Evolutionary conservation across 306 rosid species (phyloP).

Genomic region (Fragaria iinumae): DNA sequence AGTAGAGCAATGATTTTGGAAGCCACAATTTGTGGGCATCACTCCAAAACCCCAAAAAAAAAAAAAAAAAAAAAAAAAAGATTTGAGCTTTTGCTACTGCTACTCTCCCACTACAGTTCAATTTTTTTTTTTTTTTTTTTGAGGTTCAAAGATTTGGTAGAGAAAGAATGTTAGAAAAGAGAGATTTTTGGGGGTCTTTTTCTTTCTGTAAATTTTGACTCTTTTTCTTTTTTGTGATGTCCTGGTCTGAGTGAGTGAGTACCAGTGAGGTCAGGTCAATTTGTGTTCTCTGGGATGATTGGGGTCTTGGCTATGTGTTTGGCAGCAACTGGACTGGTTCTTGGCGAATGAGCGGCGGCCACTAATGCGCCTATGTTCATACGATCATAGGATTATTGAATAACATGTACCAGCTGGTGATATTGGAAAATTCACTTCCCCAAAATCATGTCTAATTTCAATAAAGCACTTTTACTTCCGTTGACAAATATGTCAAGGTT

Average conservation of each 20-base stretch:
- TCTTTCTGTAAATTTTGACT: conserved; percentile 19
- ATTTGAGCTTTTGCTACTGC: not conserved
- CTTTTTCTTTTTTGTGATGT: not conserved
- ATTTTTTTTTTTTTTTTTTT: not conserved
- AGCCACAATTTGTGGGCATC: conserved; percentile 67
- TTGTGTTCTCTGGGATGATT: not conserved
- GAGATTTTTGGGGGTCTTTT: not conserved
- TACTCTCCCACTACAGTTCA: not conserved
- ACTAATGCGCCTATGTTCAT: not conserved
- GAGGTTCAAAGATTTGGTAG: conserved; percentile 31
- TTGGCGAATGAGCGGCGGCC: not conserved
- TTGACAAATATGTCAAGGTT: too few species aligned
- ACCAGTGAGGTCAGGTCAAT: not conserved
- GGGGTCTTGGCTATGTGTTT: not conserved
- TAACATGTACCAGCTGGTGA: too few species aligned
- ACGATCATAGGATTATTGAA: too few species aligned
- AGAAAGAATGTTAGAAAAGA: conserved; percentile 1
- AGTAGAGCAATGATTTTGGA: conserved; percentile 60
- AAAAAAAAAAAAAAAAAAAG: not conserved
- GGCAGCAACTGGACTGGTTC: not conserved
- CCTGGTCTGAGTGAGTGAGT: not conserved
- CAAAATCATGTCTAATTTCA: too few species aligned
- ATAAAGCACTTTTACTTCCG: too few species aligned
- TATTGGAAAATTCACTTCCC: too few species aligned
- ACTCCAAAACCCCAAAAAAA: conserved; percentile 2